Percentiles rank a stretch among this genome's conserved stretches.
phyloP scores from a whole-genome alignment of 225 moss, liverwort and hornwort species.

The Pseudoscleropodium purum region DNA sequence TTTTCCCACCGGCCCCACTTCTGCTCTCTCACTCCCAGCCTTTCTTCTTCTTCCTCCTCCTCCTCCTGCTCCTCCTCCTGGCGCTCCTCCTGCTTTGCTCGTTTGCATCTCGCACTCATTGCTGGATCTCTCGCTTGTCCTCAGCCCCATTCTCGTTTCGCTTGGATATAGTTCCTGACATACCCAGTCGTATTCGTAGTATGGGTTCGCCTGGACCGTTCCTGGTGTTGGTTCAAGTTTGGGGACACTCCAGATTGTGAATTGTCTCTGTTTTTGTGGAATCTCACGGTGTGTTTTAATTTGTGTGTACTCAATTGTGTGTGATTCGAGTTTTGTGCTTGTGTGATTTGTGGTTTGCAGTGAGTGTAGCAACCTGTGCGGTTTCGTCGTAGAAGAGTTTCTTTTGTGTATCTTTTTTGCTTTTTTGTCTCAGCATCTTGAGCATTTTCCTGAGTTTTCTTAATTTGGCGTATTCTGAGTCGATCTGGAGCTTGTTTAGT shows the following conservation, averaged over 20 bases:
- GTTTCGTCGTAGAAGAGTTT: neutral
- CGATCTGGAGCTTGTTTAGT: neutral
- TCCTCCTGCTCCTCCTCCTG: neutral
- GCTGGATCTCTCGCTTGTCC: neutral
- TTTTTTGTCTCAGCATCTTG: neutral
- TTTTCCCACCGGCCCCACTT: conserved; percentile 14
- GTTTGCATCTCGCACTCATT: neutral
- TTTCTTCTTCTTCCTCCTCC: neutral
- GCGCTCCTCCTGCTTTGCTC: neutral
- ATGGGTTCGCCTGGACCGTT: neutral
- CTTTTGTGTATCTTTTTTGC: neutral
- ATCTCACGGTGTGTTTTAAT: neutral
- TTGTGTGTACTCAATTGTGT: neutral
- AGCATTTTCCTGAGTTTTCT: neutral
- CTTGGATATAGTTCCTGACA: too few relatives aligned
- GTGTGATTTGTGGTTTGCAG: neutral
- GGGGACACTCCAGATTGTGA: neutral
- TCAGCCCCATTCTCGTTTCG: neutral
- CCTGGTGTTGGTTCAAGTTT: neutral
- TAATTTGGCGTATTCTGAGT: neutral
- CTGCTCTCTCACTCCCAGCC: neutral
- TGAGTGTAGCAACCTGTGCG: neutral
- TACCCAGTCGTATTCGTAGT: neutral
- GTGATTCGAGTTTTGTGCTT: neutral
- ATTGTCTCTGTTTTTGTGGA: neutral